Base-by-base conservation (phyloP, 768 basidiomycete species). In the Leccinellum luteum region DNA sequence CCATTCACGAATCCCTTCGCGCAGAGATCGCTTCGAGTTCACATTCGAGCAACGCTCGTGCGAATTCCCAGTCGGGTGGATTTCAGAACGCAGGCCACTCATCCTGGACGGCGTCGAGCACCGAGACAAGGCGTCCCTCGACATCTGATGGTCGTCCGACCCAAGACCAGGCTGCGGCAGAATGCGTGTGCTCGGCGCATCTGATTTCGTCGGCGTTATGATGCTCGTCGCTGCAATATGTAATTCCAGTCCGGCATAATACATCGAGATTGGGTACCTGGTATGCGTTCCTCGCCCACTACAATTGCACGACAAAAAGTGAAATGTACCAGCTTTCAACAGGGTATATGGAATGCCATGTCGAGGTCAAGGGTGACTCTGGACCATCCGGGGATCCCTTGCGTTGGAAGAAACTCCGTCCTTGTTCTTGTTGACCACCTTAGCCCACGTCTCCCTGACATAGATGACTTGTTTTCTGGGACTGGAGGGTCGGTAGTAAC, bases 151-250 rank as follows among this genome's bases (percentile, higher is more conserved):
- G 25, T 9, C 59, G 45, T 49, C 56, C 71, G 19, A 61, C 64
- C 3, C 62, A 54, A 12, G 71, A 70, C 32, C 61, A 61, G 7
- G 66, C 52, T 50, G 59, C 69, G 14, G 60, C 59, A n/a, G 58
- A 72, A 48, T 68, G 51, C 69, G 69, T 9, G 66, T 63, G 10
- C 65, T 70, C 17, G 69, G 64, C 0, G 71, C 69, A n/a, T 62
- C 71, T 12, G 69, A 66, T 3, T 60, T 70, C 3, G 54, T 73
- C 19, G 60, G 62, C 10, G 23, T 73, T 21, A 73, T 70, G 31
- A 47, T 70, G 48, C 62, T 73, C 25, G 48, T 70, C 30, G 43
- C 71, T 23, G 57, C 66, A 15, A 48, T 67, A 9, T 48, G 56
- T 45, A 48, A 32, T 57, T 54, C 67, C 19, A 67, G 58, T 51